phyloP scores from a whole-genome alignment of 129 eudicot species.

The Chrysanthemum makinoi region DNA sequence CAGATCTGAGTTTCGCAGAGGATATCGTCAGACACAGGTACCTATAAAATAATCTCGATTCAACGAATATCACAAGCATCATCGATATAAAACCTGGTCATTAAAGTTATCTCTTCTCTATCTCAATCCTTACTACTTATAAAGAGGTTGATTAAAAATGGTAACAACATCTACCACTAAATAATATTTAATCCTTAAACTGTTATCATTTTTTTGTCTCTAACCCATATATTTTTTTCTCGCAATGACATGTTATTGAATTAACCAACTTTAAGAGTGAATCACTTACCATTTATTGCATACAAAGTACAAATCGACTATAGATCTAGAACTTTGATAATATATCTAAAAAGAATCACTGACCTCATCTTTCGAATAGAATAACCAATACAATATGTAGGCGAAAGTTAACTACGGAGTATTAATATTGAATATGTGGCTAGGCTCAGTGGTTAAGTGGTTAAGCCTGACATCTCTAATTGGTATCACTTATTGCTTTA shows the following conservation, averaged over 20 bases:
- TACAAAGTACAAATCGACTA: background rate
- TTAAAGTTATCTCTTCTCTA: no score
- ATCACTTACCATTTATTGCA: background rate
- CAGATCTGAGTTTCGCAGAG: constrained; percentile 53
- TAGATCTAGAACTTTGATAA: background rate
- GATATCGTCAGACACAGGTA: constrained; percentile 51
- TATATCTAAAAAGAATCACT: background rate
- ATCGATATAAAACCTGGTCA: no score
- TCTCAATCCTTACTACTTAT: no score
- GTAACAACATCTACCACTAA: no score
- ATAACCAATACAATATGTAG: no score
- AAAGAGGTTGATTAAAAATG: no score
- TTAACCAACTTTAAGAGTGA: background rate
- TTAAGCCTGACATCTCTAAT: background rate
- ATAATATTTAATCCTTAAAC: no score
- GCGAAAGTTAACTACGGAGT: background rate
- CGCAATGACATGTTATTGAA: background rate
- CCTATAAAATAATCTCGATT: background rate
- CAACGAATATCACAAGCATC: no score
- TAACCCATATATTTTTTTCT: no score
- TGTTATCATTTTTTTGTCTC: no score
- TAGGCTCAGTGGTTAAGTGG: background rate
- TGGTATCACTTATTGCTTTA: no score
- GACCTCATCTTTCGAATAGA: background rate
- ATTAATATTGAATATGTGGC: background rate